phyloP scores from a whole-genome alignment of 257 asterid species.

The Orobanche coerulescens region DNA sequence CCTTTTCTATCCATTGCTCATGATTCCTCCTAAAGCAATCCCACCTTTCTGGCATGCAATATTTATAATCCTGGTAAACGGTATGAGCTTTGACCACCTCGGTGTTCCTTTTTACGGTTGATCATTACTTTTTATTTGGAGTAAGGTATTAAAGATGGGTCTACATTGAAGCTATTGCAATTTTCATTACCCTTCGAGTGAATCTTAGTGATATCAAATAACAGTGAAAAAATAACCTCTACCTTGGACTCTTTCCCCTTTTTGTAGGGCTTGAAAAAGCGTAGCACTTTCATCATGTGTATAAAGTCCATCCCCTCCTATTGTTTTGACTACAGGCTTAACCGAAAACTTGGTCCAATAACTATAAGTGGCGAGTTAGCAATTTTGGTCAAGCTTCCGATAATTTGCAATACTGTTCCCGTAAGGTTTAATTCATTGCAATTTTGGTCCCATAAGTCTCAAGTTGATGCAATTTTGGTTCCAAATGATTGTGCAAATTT shows the following conservation, averaged over 20 bases:
- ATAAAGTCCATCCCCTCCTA: too few species aligned
- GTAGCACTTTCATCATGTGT: background rate
- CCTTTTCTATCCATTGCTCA: constrained; percentile 46
- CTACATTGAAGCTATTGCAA: background rate
- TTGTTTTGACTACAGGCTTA: too few species aligned
- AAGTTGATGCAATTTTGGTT: too few species aligned
- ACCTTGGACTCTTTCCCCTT: background rate
- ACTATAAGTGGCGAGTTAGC: too few species aligned
- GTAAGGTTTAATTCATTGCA: too few species aligned
- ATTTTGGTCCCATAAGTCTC: too few species aligned
- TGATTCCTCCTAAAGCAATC: constrained; percentile 72
- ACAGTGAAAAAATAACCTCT: background rate
- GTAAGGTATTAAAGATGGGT: background rate
- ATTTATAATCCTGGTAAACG: constrained; percentile 66
- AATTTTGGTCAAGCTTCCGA: too few species aligned
- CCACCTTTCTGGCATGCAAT: constrained; percentile 90
- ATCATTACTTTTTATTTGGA: background rate
- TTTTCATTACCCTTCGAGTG: background rate
- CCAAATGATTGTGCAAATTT: too few species aligned
- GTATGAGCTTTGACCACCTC: constrained; percentile 30
- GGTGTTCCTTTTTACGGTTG: background rate
- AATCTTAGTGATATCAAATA: background rate
- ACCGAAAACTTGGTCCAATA: too few species aligned
- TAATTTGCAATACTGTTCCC: too few species aligned
- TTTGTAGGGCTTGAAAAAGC: background rate